Percentiles rank a stretch among this genome's conserved stretches.
These are phyloP conservation scores for Solanum pennellii DNA, from an alignment of 257 asterid genomes.

Conservation along the genomic window DNA sequence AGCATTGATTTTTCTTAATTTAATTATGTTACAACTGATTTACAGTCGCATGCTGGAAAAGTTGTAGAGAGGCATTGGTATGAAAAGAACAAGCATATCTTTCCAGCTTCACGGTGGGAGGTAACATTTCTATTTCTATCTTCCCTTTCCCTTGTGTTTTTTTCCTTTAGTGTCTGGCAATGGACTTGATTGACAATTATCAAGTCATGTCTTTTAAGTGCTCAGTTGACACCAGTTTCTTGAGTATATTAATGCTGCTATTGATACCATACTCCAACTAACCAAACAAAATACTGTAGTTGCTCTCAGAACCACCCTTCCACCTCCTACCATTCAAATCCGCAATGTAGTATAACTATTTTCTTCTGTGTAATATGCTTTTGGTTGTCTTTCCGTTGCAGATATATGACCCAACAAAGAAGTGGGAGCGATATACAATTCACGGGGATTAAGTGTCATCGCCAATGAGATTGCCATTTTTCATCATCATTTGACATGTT, in stretches of 20 bases:
- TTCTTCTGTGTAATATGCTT: neutral
- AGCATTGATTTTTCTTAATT: neutral
- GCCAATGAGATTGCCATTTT: neutral
- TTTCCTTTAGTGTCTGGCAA: neutral
- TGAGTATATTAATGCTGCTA: neutral
- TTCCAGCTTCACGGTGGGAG: slow-evolving; percentile 99
- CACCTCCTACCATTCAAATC: neutral
- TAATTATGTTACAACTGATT: neutral
- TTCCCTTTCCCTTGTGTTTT: neutral
- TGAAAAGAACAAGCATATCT: slow-evolving; percentile 96
- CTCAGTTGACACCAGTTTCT: neutral
- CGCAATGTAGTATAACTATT: neutral
- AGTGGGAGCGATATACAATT: slow-evolving; percentile 89
- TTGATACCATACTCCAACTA: neutral
- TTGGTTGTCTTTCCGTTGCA: slow-evolving; percentile 16
- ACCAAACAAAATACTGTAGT: neutral
- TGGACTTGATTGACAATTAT: neutral
- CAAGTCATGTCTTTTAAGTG: neutral
- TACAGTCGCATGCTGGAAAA: slow-evolving; percentile 97
- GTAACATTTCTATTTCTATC: slow-evolving; percentile 20
- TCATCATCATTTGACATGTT: neutral
- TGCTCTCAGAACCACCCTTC: neutral
- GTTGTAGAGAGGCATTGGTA: slow-evolving; percentile 99
- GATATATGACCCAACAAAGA: slow-evolving; percentile 92
- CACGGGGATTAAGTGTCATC: slow-evolving; percentile 60